Conservation (phyloP, 1,284 basidiomycete species). For the Pseudozyma pruni region DNA sequence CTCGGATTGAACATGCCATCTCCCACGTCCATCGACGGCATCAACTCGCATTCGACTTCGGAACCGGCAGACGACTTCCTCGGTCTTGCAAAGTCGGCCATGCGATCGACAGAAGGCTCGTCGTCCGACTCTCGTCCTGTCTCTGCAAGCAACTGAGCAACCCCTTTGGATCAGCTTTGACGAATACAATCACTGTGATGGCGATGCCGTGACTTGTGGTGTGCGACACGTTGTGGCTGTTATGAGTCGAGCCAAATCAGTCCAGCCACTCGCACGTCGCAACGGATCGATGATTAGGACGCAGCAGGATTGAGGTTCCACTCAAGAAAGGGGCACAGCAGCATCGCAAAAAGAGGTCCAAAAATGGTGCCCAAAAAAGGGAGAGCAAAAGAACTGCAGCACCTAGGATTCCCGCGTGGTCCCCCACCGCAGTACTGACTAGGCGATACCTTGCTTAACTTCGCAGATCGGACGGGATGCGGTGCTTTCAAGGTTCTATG, state of each 20-base stretch:
- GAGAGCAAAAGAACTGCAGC: constrained; percentile 74
- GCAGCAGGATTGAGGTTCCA: too few relatives aligned
- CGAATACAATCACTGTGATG: not conserved
- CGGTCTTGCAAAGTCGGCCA: constrained; percentile 26
- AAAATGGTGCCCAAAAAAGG: not conserved
- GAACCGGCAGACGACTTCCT: constrained; percentile 36
- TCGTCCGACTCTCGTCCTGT: constrained; percentile 8
- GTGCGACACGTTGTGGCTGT: too few relatives aligned
- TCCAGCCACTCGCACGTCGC: too few relatives aligned
- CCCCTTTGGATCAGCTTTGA: too few relatives aligned
- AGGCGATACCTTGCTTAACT: constrained; percentile 81
- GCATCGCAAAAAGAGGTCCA: not conserved
- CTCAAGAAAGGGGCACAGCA: too few relatives aligned
- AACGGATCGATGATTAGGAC: too few relatives aligned
- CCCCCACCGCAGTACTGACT: constrained; percentile 86
- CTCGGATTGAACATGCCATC: not conserved
- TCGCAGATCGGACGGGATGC: constrained; percentile 83
- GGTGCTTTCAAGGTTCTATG: constrained; percentile 82
- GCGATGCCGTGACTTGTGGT: too few relatives aligned
- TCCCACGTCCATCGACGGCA: not conserved
- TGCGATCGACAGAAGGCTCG: constrained; percentile 15
- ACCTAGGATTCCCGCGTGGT: constrained; percentile 84
- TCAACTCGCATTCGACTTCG: not conserved
- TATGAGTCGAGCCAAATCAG: too few relatives aligned
- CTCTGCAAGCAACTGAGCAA: not conserved